These are phyloP conservation scores for Scheffersomyces ergatensis DNA, from an alignment of 805 yeast genomes.

Conservation along the genomic window DNA sequence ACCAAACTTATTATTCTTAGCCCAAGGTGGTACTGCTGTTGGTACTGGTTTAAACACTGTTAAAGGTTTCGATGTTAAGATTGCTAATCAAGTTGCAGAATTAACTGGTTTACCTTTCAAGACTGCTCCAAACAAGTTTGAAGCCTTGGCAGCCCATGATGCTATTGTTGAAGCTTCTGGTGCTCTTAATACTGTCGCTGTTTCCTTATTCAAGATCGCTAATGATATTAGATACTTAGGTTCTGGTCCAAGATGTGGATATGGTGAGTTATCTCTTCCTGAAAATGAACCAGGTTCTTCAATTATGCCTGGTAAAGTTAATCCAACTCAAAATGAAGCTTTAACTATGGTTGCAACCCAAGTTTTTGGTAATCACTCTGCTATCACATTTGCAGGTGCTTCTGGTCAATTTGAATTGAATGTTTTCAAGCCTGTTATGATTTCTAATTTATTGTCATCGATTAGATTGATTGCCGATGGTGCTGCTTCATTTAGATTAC, in stretches of 20 bases:
- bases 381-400: conserved; percentile 97
- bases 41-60: conserved; percentile 97
- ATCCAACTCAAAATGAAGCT: conserved; percentile 99
- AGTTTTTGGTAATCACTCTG: conserved; percentile 94
- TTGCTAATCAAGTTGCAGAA: conserved; percentile 82
- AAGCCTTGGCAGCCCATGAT: conserved; percentile 98
- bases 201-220: conserved; percentile 92
- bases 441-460: conserved; percentile 83
- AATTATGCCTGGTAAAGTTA: conserved; percentile 99
- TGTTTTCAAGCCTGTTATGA: conserved; percentile 96
- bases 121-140: conserved; percentile 98
- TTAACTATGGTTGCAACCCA: conserved; percentile 97
- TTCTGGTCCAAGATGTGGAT: conserved; percentile 99
- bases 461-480: conserved; percentile 90
- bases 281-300: conserved; percentile 99
- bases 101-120: conserved; percentile 85
- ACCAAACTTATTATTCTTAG: conserved; percentile 75
- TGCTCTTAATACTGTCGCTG: conserved; percentile 93
- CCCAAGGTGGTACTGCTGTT: conserved; percentile 99
- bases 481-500: conserved; percentile 79
- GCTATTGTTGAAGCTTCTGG: conserved; percentile 98
- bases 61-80: conserved; percentile 81
- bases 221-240: conserved; percentile 98
- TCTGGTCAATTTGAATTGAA: conserved; percentile 98
- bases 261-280: conserved; percentile 92